Base-by-base conservation (phyloP, 306 rosid species). In the Glycine latifolia region DNA sequence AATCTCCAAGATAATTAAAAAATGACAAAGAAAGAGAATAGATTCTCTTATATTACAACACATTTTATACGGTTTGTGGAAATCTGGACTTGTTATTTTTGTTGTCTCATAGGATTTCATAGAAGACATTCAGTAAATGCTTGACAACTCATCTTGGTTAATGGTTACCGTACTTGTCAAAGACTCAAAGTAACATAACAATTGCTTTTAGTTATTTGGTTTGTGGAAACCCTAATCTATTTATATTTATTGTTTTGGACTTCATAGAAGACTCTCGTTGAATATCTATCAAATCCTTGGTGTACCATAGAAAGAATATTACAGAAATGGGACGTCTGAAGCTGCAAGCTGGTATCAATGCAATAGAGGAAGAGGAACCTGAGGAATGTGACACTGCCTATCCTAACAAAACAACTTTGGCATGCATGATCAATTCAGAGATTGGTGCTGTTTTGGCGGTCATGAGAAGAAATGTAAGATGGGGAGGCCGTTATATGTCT, bases 381-480 rank as follows among this genome's bases (percentile, higher is more conserved):
- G 99, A 91, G 87, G 98, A 92, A 53, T 89, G 79, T 73, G 98
- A 89, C 74, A 87, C 79, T 54, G 37, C 88, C 7, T 83, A 84
- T 83, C 87, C 98, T 53, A 89, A 73, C 59, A 91, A 91, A 86
- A 81, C 93, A 77, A 87, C 97, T 84, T 81, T 95, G 76, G 91
- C 97, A 46, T 93, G 98, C 91, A 93, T 93, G 89, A 91, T 93
- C 82, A 95, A 91, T 89, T 93, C 99, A 6, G 99, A 95, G 87
- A 87, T 95, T 61, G 97, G 97, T 43, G 91, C 99, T 70, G 99
- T 95, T 73, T 88, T 95, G 88, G 96, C 98, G 4, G 97, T 95
- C 20, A 95, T 95, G 99, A 88, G 99, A 83, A 91, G 98, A 88
- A 93, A 95, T 85, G 98, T 92, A 41, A 87, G 97, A 83, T 95